Evolutionary conservation across 257 asterid genomes (phyloP).

Genomic region (Sherardia arvensis): DNA sequence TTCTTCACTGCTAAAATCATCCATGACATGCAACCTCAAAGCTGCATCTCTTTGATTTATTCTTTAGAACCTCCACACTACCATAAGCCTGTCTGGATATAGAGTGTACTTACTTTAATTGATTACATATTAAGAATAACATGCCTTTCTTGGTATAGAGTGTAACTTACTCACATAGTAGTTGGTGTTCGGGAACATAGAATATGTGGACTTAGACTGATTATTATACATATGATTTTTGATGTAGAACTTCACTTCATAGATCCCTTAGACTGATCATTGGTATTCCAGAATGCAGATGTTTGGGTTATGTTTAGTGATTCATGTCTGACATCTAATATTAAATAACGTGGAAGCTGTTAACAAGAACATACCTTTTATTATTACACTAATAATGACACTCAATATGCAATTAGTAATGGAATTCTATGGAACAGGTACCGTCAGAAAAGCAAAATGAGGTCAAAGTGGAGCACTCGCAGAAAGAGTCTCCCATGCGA

Average conservation of each 20-base stretch:
- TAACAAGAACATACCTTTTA: background rate
- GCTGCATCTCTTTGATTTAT: background rate
- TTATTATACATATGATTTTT: background rate
- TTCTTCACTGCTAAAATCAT: background rate
- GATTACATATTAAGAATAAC: background rate
- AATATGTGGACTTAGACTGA: background rate
- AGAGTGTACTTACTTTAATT: background rate
- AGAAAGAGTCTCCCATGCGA: slow-evolving; percentile 19
- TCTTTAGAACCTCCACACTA: background rate
- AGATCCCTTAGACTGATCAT: too few relatives aligned
- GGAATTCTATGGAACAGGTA: slow-evolving; percentile 31
- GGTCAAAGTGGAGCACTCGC: slow-evolving; percentile 19
- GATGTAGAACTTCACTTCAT: background rate
- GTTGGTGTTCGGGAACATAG: background rate
- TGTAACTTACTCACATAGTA: background rate
- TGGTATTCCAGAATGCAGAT: background rate
- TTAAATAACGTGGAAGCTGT: background rate
- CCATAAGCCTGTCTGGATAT: background rate
- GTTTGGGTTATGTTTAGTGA: background rate
- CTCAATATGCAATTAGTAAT: background rate
- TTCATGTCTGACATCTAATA: background rate
- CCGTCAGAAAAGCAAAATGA: slow-evolving; percentile 33
- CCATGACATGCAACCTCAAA: background rate
- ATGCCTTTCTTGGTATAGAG: background rate
- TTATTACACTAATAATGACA: background rate